Base-by-base conservation (phyloP, 163 green algal genomes). In the Scenedesmus sp. region DNA sequence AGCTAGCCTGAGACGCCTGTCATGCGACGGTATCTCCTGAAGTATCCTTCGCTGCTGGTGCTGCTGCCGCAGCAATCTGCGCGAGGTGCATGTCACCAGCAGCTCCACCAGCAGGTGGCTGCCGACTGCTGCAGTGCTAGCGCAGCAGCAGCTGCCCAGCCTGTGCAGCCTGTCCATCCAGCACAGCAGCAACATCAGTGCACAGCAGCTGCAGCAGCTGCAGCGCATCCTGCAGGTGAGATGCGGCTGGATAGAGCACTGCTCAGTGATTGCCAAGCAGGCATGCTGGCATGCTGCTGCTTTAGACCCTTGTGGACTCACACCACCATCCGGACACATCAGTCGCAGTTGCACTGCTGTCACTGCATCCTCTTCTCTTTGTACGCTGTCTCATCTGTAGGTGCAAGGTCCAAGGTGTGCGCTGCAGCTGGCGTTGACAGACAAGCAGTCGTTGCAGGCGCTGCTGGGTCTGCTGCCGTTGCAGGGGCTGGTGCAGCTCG, bases 161-260 rank as follows among this genome's bases (percentile, higher is more conserved):
- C 72, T 90, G 85, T 72, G 53, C n/a, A 30, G 61, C 44, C 49
- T 90, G 49, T 30, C 33, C 85, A 83, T 90, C 30, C 85, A 84
- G 72, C 85, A 90, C 85, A 90, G 65, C 85, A 90, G 85, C 72
- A 78, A 78, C 46, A 26, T 3, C 43, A 51, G 9, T 30, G 18
- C 16, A 40, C 2, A 46, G 12, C 37, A 90, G 18, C 44, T 90
- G n/a, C 68, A 73, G 85, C 85, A 90, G 85, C 85, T 90, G 16
- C 30, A 83, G 15, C 30, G 24, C 56, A 76, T 90, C 73, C 10
- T 90, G 68, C 68, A 83, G 85, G 85, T 83, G 44, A 12, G 70
- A 2, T 37, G 20, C 30, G 0, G 26, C 22, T 70, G 56, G 30
- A 3, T 33, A 7, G 20, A 33, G 56, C 3, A 3, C 20, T 44